Percentiles rank a stretch among this genome's conserved stretches.
Conservation (phyloP, 176 grass and related monocot species). For the Eremochloa ophiuroides region DNA sequence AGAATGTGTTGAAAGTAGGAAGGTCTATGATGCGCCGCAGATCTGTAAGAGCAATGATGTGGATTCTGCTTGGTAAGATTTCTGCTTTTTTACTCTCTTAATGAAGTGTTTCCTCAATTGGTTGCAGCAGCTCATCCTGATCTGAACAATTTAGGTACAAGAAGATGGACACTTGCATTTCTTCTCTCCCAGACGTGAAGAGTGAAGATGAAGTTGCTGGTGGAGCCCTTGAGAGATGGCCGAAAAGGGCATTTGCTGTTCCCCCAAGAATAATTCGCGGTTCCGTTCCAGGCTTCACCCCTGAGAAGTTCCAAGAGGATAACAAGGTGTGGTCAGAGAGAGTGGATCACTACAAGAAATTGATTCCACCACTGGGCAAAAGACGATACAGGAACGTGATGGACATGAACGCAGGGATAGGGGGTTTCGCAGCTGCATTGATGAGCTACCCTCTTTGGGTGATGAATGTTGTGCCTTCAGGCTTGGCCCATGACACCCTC, state of each 20-base stretch:
- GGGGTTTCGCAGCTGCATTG: slow-evolving; percentile 54
- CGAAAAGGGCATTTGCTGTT: slow-evolving; percentile 51
- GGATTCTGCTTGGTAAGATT: slow-evolving; percentile 71
- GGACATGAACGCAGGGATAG: slow-evolving; percentile 71
- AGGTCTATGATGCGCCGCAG: slow-evolving; percentile 32
- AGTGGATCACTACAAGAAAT: slow-evolving; percentile 58
- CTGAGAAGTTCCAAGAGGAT: slow-evolving; percentile 57
- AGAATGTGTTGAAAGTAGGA: slow-evolving; percentile 52
- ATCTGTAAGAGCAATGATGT: slow-evolving; percentile 56
- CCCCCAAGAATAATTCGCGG: slow-evolving; percentile 54
- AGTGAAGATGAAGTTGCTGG: slow-evolving; percentile 50
- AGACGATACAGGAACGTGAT: slow-evolving; percentile 75
- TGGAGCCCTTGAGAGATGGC: slow-evolving; percentile 69
- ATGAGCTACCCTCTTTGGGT: slow-evolving; percentile 71
- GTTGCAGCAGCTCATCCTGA: background rate
- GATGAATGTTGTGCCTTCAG: slow-evolving; percentile 69
- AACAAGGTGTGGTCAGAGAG: slow-evolving; percentile 64
- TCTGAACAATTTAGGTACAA: slow-evolving; percentile 38
- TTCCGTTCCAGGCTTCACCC: slow-evolving; percentile 47
- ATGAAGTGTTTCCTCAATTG: slow-evolving; percentile 1
- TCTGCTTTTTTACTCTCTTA: background rate
- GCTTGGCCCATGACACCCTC: slow-evolving; percentile 31
- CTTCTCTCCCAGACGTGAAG: slow-evolving; percentile 61
- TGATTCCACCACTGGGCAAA: slow-evolving; percentile 60
- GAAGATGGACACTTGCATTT: slow-evolving; percentile 85